phyloP scores from a whole-genome alignment of 345 rosid species.

The Gossypium australe region DNA sequence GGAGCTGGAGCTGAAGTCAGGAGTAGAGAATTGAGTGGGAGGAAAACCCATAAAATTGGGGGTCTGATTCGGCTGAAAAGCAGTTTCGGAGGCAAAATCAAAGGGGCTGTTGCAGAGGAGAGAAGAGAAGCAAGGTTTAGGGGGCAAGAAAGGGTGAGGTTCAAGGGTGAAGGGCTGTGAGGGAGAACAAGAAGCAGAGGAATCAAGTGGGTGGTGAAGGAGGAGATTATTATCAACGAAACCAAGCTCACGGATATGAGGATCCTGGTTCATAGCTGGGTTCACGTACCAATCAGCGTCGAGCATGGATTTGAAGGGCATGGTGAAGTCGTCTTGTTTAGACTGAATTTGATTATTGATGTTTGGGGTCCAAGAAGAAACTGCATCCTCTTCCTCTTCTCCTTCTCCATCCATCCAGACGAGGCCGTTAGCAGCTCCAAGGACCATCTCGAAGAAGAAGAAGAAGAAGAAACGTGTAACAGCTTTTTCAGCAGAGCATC shows the following conservation, averaged over 20 bases:
- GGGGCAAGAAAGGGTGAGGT: background rate
- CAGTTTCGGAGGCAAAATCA: constrained; percentile 48
- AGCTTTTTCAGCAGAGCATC: constrained; percentile 10
- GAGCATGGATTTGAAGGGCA: constrained; percentile 61
- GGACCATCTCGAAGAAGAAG: constrained; percentile 38
- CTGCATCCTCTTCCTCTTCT: constrained; percentile 34
- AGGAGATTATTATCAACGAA: constrained; percentile 23
- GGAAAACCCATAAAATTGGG: constrained; percentile 41
- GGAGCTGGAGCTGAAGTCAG: constrained; percentile 40
- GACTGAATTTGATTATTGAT: constrained; percentile 13
- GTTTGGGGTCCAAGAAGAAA: constrained; percentile 53
- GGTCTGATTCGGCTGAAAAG: constrained; percentile 35
- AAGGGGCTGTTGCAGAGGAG: constrained; percentile 1
- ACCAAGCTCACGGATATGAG: constrained; percentile 18
- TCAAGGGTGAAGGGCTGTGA: constrained; percentile 42
- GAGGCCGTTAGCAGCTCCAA: constrained; percentile 49
- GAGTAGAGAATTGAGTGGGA: constrained; percentile 29
- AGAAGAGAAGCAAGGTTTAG: background rate
- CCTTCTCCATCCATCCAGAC: constrained; percentile 58
- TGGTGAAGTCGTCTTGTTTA: constrained; percentile 26
- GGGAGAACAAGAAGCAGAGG: constrained; percentile 68
- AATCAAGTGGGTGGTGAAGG: constrained; percentile 52
- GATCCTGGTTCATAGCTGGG: constrained; percentile 28
- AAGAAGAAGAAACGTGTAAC: constrained; percentile 7
- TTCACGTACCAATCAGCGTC: constrained; percentile 53